Evolutionary conservation across 495 filamentous ascomycete species (phyloP), one percentile per base, ranked within the genome.

Genomic region (Terfezia boudieri): DNA sequence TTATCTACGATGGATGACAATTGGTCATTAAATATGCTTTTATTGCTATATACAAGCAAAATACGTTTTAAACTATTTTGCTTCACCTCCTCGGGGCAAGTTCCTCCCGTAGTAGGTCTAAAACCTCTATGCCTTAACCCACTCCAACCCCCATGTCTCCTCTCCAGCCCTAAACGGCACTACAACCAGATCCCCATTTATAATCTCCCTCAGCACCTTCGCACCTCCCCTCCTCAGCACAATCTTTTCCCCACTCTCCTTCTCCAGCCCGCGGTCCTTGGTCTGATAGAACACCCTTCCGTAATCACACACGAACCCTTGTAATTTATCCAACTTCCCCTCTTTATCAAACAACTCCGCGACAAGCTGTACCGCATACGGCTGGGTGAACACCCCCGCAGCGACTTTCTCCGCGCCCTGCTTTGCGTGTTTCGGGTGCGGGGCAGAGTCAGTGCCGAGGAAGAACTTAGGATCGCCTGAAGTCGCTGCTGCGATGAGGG

Each of bases 331-430:
- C 46, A 76, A 70, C 10, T 80, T 87, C 11, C 63, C 63, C 41
- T 53, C 57, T 36, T 57, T 63, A 54, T 65, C 62, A n/a, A 65
- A 65, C 9, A 59, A 57, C 35, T 55, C 55, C 1, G 63, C 62
- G 37, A 65, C 56, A 46, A 59, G 59, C 50, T 81, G 78, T 12
- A 84, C 78, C n/a, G 78, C 79, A 62, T 79, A 84, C n/a, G 84
- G 82, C 66, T 94, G 87, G 8, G 87, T 94, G 69, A 92, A 94
- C 8, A 89, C 81, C 23, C 89, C 87, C 5, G 84, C 86, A 6
- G 86, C 83, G n/a, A 61, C 68, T 67, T 75, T 82, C 55, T 73
- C 76, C n/a, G 66, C 69, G 36, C 74, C 77, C 55, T 78, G 74
- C 71, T 94, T 94, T 51, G 81, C 77, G 12, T 67, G 64, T 12